Evolutionary conservation across 75 land plant species (phyloP), one percentile per base, ranked within the genome.

Genomic region (Selaginella moellendorffii): DNA sequence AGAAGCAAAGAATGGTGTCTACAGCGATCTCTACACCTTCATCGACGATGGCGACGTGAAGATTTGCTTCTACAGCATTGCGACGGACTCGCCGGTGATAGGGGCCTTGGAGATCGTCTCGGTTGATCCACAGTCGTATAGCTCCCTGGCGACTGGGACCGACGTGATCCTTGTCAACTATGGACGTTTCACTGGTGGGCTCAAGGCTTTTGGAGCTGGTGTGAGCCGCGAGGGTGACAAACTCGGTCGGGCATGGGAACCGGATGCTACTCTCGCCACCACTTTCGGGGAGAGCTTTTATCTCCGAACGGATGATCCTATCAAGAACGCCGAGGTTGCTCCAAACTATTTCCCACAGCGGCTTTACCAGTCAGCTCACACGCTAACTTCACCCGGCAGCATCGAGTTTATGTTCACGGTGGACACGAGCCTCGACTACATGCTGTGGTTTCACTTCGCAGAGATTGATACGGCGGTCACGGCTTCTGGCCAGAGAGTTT

Each of bases 401-500:
- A 59, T 93, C 54, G 83, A 81, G 66, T 91, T 78, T 64, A 30
- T 62, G 0, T 76, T 85, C 46, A 65, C 56, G 0, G 87, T 93
- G 0, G 98, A 93, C 67, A 74, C 98, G 8, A 76, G 80, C 70
- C 53, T 89, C 63, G 95, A 85, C 53, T 89, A 93, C 64, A 72
- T 79, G 82, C n/a, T 93, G 22, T 88, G 96, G 98, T 83, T 93
- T 24, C 98, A 93, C 65, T 93, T 93, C 54, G 96, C 96, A 25
- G 98, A 93, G 79, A 88, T 93, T 59, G 90, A 89, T 74, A 54
- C 83, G 14, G 78, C 61, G 0, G 74, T 89, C 2, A 78, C 28
- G 5, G 70, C 62, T 59, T 69, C 83, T 0, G 85, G 96, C 67
- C 70, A 83, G 72, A 74, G 98, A 54, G 87, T 89, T 64, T 88